These are phyloP conservation scores for Karstenula rhodostoma DNA, from an alignment of 2,329 filamentous ascomycete genomes.

Conservation along the genomic window DNA sequence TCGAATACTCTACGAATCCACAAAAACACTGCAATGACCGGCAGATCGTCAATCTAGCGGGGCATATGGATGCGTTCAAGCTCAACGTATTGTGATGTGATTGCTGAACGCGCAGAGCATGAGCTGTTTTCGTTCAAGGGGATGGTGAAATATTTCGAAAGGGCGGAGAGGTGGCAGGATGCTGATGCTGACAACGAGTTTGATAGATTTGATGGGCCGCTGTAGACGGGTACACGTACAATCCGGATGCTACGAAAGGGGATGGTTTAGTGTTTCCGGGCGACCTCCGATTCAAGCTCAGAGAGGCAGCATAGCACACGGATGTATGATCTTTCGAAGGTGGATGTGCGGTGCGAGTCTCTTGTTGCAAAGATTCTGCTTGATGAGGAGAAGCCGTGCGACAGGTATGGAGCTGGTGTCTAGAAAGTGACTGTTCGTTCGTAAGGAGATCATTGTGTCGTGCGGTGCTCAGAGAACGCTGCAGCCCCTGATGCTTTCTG, in stretches of 20 bases:
- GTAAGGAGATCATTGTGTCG: slow-evolving; percentile 54
- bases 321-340: slow-evolving; percentile 28
- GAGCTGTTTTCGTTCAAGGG: slow-evolving; percentile 22
- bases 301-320: slow-evolving; percentile 28
- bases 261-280: slow-evolving; percentile 23
- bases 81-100: slow-evolving; percentile 22
- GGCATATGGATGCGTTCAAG: slow-evolving; percentile 27
- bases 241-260: slow-evolving; percentile 8
- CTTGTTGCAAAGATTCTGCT: slow-evolving; percentile 25
- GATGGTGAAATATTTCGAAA: neutral
- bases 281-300: slow-evolving; percentile 20
- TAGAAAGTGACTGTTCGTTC: slow-evolving; percentile 15
- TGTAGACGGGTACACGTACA: no score
- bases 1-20: slow-evolving; percentile 28
- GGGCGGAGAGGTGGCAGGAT: slow-evolving; percentile 19
- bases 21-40: slow-evolving; percentile 24
- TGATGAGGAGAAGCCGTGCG: slow-evolving; percentile 19
- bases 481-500: slow-evolving; percentile 49
- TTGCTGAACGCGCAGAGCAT: slow-evolving; percentile 25
- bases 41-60: slow-evolving; percentile 23
- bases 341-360: slow-evolving; percentile 20
- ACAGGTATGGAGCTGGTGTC: slow-evolving; percentile 45
- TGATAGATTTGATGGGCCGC: slow-evolving; percentile 29
- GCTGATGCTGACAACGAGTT: slow-evolving; percentile 2
- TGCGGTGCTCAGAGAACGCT: slow-evolving; percentile 50